A percentile compares a stretch with the other conserved stretches of the same genome.
Evolutionary conservation across 106 monocot species (phyloP).

Genomic region (Narthecium ossifragum): DNA sequence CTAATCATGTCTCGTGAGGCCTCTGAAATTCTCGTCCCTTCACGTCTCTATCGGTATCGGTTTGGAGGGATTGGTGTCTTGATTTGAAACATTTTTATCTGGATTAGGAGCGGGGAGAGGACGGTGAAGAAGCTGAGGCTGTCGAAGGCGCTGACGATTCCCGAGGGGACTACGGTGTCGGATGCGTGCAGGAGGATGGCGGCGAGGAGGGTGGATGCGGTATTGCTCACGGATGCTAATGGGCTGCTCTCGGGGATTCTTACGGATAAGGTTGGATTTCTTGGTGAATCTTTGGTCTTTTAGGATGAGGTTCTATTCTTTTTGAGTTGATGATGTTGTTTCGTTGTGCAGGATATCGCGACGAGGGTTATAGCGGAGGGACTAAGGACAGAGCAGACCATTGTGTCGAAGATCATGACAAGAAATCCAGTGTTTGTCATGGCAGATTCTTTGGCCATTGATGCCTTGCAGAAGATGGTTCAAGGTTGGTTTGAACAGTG

Average conservation of each 20-base stretch:
- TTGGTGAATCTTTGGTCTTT: background rate
- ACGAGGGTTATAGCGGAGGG: constrained; percentile 85
- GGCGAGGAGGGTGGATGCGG: constrained; percentile 60
- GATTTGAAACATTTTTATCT: background rate
- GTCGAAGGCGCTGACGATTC: constrained; percentile 83
- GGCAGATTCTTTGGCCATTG: constrained; percentile 72
- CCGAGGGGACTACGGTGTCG: constrained; percentile 73
- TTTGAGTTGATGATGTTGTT: background rate
- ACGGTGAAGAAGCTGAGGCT: constrained; percentile 88
- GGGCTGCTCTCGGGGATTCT: constrained; percentile 90
- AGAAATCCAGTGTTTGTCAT: constrained; percentile 77
- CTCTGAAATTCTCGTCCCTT: background rate
- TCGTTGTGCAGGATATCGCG: constrained; percentile 60
- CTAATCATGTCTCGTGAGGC: constrained; percentile 48
- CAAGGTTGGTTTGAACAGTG: no score
- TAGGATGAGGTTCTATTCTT: background rate
- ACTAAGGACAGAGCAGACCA: constrained; percentile 74
- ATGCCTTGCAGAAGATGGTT: constrained; percentile 97
- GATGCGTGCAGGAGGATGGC: constrained; percentile 95
- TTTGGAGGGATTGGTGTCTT: background rate
- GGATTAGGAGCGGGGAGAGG: constrained; percentile 51
- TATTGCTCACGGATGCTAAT: constrained; percentile 75
- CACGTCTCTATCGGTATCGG: background rate
- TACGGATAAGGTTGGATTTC: constrained; percentile 72
- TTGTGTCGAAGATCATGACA: constrained; percentile 91